Percentiles rank a stretch among this genome's conserved stretches.
These are phyloP conservation scores for Heliamphora pulchella DNA, from an alignment of 179 eudicot species.

Conservation along the genomic window DNA sequence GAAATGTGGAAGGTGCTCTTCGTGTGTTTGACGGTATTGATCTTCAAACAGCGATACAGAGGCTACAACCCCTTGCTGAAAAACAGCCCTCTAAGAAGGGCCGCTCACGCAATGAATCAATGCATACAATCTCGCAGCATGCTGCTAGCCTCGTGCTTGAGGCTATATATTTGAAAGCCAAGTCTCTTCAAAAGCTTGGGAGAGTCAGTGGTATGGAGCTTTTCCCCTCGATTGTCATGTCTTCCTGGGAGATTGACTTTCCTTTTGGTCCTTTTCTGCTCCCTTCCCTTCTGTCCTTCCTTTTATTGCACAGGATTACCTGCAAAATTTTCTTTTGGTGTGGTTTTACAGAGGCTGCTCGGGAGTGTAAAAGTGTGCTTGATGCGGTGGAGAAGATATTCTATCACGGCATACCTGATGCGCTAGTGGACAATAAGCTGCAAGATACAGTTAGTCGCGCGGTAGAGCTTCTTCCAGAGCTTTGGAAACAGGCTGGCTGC, in stretches of 20 bases:
- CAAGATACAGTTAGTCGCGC: constrained; percentile 65
- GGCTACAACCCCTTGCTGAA: constrained; percentile 50
- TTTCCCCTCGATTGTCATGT: constrained; percentile 5
- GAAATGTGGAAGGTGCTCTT: constrained; percentile 81
- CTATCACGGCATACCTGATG: constrained; percentile 43
- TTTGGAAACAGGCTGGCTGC: constrained; percentile 59
- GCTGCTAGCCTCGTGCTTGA: constrained; percentile 72
- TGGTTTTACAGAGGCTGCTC: constrained; percentile 63
- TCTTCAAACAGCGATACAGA: constrained; percentile 59
- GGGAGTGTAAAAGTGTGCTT: constrained; percentile 49
- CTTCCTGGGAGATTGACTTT: neutral
- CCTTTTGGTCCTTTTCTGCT: neutral
- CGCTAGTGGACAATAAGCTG: constrained; percentile 44
- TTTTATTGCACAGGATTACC: neutral
- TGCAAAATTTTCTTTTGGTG: neutral
- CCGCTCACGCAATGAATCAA: constrained; percentile 35
- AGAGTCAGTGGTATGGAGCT: constrained; percentile 34
- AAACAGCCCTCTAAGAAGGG: constrained; percentile 40
- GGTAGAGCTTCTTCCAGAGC: constrained; percentile 79
- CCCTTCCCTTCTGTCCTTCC: neutral
- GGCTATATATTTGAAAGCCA: constrained; percentile 78
- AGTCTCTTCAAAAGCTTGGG: constrained; percentile 76
- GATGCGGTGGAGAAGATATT: constrained; percentile 58
- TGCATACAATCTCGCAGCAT: constrained; percentile 49
- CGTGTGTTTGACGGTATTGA: constrained; percentile 88